Base-by-base conservation (phyloP, 2,329 filamentous ascomycete genomes). In the Phyllosticta ampelicida region DNA sequence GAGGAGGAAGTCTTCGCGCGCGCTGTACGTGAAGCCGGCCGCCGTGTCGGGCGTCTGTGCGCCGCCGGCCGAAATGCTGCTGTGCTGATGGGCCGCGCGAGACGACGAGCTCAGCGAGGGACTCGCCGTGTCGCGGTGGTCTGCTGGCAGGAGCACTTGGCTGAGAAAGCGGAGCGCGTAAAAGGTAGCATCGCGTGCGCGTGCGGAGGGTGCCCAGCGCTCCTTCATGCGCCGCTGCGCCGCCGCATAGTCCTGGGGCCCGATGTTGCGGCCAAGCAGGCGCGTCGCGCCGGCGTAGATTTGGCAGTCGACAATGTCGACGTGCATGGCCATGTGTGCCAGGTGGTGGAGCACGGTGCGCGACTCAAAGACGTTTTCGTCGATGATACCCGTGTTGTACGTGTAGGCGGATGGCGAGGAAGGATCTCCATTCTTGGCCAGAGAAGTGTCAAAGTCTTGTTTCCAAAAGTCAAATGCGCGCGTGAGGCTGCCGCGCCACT, bases 261-360 rank as follows among this genome's bases (percentile, higher is more conserved):
- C 90, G 61, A 97, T 95, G 0, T 86, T 85, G 52, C 92, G 85
- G 20, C 94, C 92, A 3, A 97, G 82, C 1, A 96, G 80, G 28
- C 91, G 81, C 64, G 86, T 89, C 1, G 92, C 90, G 9, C 91
- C 86, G 5, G 92, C 94, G 70, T 94, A 96, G 63, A 97, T 95
- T 73, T 97, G 92, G 66, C 90, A 92, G 70, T 97, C 92, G n/a
- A 95, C 89, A 56, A 97, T 90, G 68, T 97, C 92, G 21, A 95
- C 90, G 68, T 97, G 90, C 81, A 96, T 96, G 2, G 90, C 90
- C 89, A 99, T 96, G 71, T 97, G 94, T 0, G 94, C 94, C 11
- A 99, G 78, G 66, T 95, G 90, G 68, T 97, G 91, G 51, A 97
- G 77, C 26, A 96, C 92, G 2, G 87, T 95, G 19, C 90, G 84